Conservation (phyloP, 2,329 filamentous ascomycete species). For the Diaporthe sp. region DNA sequence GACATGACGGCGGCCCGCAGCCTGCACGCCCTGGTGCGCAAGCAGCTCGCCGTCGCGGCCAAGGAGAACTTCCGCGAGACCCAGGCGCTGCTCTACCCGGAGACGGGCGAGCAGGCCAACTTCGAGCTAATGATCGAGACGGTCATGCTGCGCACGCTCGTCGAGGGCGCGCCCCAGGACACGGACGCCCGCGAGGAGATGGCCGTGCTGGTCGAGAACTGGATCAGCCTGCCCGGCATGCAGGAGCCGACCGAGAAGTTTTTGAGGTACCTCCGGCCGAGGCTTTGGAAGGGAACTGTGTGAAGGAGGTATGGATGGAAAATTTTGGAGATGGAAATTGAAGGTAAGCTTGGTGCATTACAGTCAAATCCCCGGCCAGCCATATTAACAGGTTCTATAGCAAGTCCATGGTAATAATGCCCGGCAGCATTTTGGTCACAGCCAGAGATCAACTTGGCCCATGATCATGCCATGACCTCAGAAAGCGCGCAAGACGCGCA, state of each 20-base stretch:
- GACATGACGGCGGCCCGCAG: conserved; percentile 43
- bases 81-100: conserved; percentile 36
- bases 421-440: not conserved
- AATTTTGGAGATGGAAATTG: not conserved
- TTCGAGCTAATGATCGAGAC: conserved; percentile 41
- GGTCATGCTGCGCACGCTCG: conserved; percentile 37
- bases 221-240: conserved; percentile 37
- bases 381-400: not conserved
- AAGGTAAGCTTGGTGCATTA: not conserved
- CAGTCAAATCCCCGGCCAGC: no score
- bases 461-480: not conserved
- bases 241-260: conserved; percentile 39
- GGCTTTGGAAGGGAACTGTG: conserved; percentile 36
- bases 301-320: not conserved
- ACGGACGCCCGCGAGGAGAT: conserved; percentile 39
- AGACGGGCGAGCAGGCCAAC: conserved; percentile 41
- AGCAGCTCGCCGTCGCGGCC: conserved; percentile 40
- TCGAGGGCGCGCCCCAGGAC: conserved; percentile 35
- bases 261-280: conserved; percentile 36
- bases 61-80: conserved; percentile 41
- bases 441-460: no score
- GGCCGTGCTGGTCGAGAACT: conserved; percentile 39
- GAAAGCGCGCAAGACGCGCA: not conserved
- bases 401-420: not conserved
- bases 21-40: conserved; percentile 41